These are phyloP conservation scores for Melampsora abietis-canadensis DNA, from an alignment of 1,284 basidiomycete genomes.

Conservation along the genomic window DNA sequence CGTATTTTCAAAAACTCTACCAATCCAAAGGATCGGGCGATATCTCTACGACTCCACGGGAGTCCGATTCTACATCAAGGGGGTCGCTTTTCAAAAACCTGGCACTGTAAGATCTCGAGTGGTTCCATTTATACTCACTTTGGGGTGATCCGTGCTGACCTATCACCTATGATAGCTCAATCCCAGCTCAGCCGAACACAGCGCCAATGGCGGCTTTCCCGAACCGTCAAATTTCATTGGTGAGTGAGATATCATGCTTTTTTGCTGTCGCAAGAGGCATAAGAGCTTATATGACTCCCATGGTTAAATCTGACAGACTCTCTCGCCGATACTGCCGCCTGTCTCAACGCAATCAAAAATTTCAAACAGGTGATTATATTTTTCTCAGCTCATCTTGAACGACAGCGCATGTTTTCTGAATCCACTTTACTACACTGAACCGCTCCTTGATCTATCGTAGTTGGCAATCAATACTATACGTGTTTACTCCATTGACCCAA, in stretches of 20 bases:
- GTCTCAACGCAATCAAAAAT: slow-evolving; percentile 14
- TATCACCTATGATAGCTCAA: neutral
- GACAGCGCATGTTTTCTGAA: neutral
- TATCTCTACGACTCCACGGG: slow-evolving; percentile 21
- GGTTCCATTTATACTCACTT: too few species aligned
- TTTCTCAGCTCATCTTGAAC: neutral
- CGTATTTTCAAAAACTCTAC: neutral
- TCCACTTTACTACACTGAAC: neutral
- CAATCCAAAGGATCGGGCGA: slow-evolving; percentile 14
- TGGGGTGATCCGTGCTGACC: too few species aligned
- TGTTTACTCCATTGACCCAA: slow-evolving; percentile 63
- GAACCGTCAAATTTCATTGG: slow-evolving; percentile 7
- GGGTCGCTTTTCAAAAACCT: slow-evolving; percentile 24
- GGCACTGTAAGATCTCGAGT: neutral
- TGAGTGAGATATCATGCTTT: neutral
- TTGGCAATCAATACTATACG: slow-evolving; percentile 74
- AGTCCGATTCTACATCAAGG: slow-evolving; percentile 33
- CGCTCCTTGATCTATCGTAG: slow-evolving; percentile 50
- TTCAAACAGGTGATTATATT: slow-evolving; percentile 9
- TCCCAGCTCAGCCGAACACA: neutral
- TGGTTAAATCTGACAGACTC: slow-evolving; percentile 4
- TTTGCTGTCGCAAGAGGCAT: neutral
- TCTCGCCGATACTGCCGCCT: slow-evolving; percentile 18
- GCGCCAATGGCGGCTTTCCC: neutral
- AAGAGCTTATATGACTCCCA: neutral